These are phyloP conservation scores for Naganishia vishniacii DNA, from an alignment of 768 basidiomycete species.

Conservation along the genomic window DNA sequence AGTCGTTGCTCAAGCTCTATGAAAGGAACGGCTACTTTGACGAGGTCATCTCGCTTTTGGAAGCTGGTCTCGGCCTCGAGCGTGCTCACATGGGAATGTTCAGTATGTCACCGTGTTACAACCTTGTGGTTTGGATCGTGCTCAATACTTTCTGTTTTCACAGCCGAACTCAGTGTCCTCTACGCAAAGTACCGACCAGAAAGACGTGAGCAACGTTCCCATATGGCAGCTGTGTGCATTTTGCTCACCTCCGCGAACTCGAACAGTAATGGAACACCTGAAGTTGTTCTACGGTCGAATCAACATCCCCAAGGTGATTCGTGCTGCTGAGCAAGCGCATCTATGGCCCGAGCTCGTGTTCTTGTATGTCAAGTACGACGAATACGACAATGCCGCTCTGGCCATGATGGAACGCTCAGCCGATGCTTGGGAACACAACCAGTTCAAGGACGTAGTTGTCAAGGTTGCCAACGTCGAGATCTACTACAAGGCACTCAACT, in stretches of 20 bases:
- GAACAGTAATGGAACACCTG: slow-evolving; percentile 91
- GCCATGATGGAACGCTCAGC: slow-evolving; percentile 98
- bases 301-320: slow-evolving; percentile 99
- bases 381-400: slow-evolving; percentile 93
- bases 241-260: slow-evolving; percentile 24
- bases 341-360: slow-evolving; percentile 98
- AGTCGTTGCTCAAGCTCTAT: slow-evolving; percentile 68
- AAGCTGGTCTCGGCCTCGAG: slow-evolving; percentile 87
- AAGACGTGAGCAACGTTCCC: slow-evolving; percentile 60
- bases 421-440: slow-evolving; percentile 99
- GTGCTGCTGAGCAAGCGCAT: slow-evolving; percentile 90
- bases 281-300: slow-evolving; percentile 83
- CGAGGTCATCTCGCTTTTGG: slow-evolving; percentile 81
- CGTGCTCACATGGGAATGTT: slow-evolving; percentile 69
- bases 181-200: slow-evolving; percentile 93
- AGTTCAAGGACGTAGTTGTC: slow-evolving; percentile 97
- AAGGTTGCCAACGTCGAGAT: slow-evolving; percentile 97
- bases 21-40: slow-evolving; percentile 90
- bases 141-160: slow-evolving; percentile 53
- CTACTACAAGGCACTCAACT: slow-evolving; percentile 90
- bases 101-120: not conserved
- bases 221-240: not conserved
- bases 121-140: not conserved
- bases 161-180: slow-evolving; percentile 77
- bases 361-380: slow-evolving; percentile 97